These are phyloP conservation scores for Berberis thunbergii DNA, from an alignment of 164 flowering plant genomes.

Conservation along the genomic window DNA sequence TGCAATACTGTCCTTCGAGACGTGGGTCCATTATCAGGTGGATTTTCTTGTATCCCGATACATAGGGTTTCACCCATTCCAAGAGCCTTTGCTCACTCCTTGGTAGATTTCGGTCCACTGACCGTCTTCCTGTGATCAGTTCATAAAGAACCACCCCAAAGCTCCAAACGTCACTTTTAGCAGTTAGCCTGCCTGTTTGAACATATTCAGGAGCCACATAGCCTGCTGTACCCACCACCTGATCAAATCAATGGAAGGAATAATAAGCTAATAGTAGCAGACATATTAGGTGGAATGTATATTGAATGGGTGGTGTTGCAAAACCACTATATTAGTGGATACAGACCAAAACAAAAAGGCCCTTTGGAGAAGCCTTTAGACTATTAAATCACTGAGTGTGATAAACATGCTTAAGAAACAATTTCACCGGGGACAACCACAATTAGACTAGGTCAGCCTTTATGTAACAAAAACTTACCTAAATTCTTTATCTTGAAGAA, in stretches of 20 bases:
- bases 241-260: constrained; percentile 6
- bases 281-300: not conserved
- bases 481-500: too few species aligned
- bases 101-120: constrained; percentile 79
- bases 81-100: constrained; percentile 80
- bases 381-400: too few species aligned
- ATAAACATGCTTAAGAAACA: too few species aligned
- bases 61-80: constrained; percentile 83
- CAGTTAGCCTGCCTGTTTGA: constrained; percentile 72
- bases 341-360: too few species aligned
- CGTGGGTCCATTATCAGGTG: constrained; percentile 68
- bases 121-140: constrained; percentile 82
- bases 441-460: too few species aligned
- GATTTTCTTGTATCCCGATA: constrained; percentile 69
- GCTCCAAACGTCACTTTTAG: constrained; percentile 97
- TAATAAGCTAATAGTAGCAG: not conserved
- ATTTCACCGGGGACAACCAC: too few species aligned
- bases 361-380: too few species aligned
- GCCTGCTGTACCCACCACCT: constrained; percentile 95
- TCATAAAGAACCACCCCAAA: constrained; percentile 93
- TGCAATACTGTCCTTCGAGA: constrained; percentile 50
- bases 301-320: not conserved
- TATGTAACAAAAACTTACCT: too few species aligned
- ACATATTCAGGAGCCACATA: constrained; percentile 98
- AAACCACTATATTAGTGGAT: too few species aligned